phyloP scores from a whole-genome alignment of 2,329 filamentous ascomycete species.

The Endothia cerciana region DNA sequence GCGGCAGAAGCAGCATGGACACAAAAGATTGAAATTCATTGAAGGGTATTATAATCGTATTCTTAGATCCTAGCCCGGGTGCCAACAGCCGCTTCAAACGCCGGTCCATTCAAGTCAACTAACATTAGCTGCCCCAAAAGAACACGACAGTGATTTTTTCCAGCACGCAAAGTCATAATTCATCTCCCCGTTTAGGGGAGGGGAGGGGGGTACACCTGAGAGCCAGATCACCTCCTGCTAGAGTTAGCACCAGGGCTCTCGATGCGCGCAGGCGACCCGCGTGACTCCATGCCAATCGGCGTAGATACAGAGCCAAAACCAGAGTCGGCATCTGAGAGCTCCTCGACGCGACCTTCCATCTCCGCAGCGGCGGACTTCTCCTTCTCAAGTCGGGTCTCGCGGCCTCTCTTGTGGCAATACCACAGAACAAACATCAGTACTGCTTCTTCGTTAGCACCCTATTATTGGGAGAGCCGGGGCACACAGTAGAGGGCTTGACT shows the following conservation, averaged over 20 bases:
- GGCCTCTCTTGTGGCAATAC: slow-evolving; percentile 97
- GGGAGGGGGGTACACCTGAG: not conserved
- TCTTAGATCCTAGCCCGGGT: not conserved
- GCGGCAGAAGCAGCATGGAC: not conserved
- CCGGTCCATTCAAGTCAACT: not conserved
- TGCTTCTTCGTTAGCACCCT: slow-evolving; percentile 38
- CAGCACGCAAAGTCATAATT: not conserved
- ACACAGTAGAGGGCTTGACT: slow-evolving; percentile 42
- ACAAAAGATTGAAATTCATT: not conserved
- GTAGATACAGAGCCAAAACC: slow-evolving; percentile 6
- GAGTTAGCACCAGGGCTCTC: slow-evolving; percentile 14
- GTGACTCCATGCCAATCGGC: slow-evolving; percentile 21
- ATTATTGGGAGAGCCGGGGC: too few species aligned
- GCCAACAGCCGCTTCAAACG: not conserved
- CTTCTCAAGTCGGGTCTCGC: slow-evolving; percentile 75
- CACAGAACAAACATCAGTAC: slow-evolving; percentile 93
- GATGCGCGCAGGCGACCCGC: slow-evolving; percentile 17
- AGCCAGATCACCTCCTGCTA: slow-evolving; percentile 8
- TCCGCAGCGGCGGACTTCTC: slow-evolving; percentile 44
- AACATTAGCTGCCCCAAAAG: not conserved
- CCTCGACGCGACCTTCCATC: slow-evolving; percentile 46
- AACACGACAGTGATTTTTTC: not conserved
- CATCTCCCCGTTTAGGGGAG: not conserved
- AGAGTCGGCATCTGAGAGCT: slow-evolving; percentile 46
- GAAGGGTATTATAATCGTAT: not conserved